phyloP scores from a whole-genome alignment of 495 filamentous ascomycete genomes.

The Oleoguttula mirabilis region DNA sequence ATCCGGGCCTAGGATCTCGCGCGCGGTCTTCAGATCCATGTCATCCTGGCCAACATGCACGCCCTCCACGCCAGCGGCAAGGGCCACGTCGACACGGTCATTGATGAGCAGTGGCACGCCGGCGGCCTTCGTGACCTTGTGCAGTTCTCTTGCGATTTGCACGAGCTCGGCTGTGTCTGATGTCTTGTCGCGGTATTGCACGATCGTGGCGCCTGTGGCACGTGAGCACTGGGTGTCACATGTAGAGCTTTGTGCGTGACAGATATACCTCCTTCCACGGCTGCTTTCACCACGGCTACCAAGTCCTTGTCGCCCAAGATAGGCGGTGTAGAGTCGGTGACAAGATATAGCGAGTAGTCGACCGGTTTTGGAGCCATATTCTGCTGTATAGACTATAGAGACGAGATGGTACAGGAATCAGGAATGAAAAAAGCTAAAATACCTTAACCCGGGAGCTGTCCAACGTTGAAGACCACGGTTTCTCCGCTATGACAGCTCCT shows the following conservation, averaged over 20 bases:
- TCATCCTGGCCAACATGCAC: conserved; percentile 95
- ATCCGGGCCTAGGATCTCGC: conserved; percentile 57
- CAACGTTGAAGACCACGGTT: too few species aligned
- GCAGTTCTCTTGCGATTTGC: conserved; percentile 55
- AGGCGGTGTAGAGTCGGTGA: conserved; percentile 77
- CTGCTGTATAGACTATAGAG: too few species aligned
- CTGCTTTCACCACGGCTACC: conserved; percentile 59
- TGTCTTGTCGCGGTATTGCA: conserved; percentile 84
- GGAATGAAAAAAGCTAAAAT: too few species aligned
- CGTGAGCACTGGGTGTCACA: not conserved
- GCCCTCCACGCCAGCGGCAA: conserved; percentile 76
- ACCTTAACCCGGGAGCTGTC: too few species aligned
- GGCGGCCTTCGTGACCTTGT: conserved; percentile 52
- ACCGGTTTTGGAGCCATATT: conserved; percentile 19
- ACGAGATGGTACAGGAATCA: too few species aligned
- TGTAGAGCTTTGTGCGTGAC: too few species aligned
- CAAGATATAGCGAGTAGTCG: conserved; percentile 67
- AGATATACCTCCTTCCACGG: conserved; percentile 53
- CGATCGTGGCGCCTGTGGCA: conserved; percentile 60
- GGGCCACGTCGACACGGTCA: conserved; percentile 84
- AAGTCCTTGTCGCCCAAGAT: conserved; percentile 64
- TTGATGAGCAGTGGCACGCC: conserved; percentile 82
- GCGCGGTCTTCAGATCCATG: conserved; percentile 58
- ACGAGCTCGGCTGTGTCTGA: conserved; percentile 65
- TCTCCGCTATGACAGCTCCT: too few species aligned